phyloP scores from a whole-genome alignment of 2,329 filamentous ascomycete species.

The Verticillium longisporum region DNA sequence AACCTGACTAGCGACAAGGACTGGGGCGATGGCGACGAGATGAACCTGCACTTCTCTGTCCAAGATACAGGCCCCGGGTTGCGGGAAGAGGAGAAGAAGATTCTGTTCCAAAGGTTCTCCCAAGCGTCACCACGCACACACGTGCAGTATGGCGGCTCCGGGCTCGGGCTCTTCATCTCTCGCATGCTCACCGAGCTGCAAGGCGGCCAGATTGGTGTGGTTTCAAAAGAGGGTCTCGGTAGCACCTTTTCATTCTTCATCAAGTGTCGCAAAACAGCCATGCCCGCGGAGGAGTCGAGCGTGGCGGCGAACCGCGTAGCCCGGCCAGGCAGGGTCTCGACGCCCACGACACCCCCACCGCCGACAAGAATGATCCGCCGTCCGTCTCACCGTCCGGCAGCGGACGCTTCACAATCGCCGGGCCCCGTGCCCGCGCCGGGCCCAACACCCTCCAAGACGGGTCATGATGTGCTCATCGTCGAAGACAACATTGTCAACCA shows the following conservation, averaged over 20 bases:
- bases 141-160: slow-evolving; percentile 65
- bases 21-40: slow-evolving; percentile 65
- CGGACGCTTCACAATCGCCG: background rate
- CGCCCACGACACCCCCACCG: slow-evolving; percentile 5
- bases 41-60: slow-evolving; percentile 68
- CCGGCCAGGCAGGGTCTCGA: background rate
- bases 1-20: slow-evolving; percentile 49
- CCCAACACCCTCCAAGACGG: slow-evolving; percentile 16
- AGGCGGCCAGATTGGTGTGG: slow-evolving; percentile 70
- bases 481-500: slow-evolving; percentile 65
- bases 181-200: slow-evolving; percentile 70
- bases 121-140: slow-evolving; percentile 64
- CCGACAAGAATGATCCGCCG: slow-evolving; percentile 1
- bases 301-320: slow-evolving; percentile 23
- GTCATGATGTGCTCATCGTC: slow-evolving; percentile 54
- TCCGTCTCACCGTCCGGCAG: slow-evolving; percentile 1
- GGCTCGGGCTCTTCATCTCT: slow-evolving; percentile 69
- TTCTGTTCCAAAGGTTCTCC: slow-evolving; percentile 62
- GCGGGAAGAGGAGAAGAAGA: slow-evolving; percentile 56
- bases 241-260: slow-evolving; percentile 75
- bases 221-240: slow-evolving; percentile 58
- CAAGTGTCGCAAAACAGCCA: slow-evolving; percentile 52
- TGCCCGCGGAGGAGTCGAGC: slow-evolving; percentile 29
- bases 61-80: slow-evolving; percentile 65
- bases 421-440: no score